phyloP scores from a whole-genome alignment of 805 yeast species.

The Aciculoconidium aculeatum region DNA sequence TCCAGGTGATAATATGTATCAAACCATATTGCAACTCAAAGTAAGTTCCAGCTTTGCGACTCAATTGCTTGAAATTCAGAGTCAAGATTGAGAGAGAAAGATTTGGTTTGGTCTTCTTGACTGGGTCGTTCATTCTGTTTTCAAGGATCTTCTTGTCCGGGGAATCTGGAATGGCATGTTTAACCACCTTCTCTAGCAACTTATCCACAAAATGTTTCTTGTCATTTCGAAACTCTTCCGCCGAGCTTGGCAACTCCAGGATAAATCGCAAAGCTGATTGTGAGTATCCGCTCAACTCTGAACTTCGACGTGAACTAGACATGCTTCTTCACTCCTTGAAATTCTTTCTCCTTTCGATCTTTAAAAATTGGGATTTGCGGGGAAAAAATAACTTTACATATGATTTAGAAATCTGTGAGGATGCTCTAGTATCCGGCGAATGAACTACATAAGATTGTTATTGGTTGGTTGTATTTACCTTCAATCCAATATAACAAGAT shows the following conservation, averaged over 20 bases:
- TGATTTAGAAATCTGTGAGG: too few species aligned
- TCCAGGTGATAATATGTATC: conserved; percentile 66
- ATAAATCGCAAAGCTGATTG: too few species aligned
- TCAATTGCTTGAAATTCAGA: conserved; percentile 52
- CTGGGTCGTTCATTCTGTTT: conserved; percentile 38
- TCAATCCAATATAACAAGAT: too few species aligned
- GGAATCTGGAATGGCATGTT: conserved; percentile 43
- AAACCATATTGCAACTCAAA: conserved; percentile 59
- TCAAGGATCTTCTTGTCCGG: conserved; percentile 43
- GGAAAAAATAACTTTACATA: too few species aligned
- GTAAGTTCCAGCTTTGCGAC: conserved; percentile 48
- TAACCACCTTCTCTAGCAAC: conserved; percentile 47
- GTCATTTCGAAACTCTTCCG: conserved; percentile 18
- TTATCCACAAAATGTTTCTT: conserved; percentile 51
- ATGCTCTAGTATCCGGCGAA: too few species aligned
- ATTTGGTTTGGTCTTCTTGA: conserved; percentile 40
- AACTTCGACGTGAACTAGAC: too few species aligned
- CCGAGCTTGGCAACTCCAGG: conserved; percentile 24
- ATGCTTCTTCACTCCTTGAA: too few species aligned
- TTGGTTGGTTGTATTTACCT: too few species aligned
- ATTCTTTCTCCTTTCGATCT: too few species aligned
- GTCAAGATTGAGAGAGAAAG: conserved; percentile 54
- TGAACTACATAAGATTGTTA: too few species aligned
- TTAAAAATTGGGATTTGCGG: too few species aligned
- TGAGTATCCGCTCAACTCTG: too few species aligned